phyloP scores from a whole-genome alignment of 345 rosid genomes.

The Firmiana major region DNA sequence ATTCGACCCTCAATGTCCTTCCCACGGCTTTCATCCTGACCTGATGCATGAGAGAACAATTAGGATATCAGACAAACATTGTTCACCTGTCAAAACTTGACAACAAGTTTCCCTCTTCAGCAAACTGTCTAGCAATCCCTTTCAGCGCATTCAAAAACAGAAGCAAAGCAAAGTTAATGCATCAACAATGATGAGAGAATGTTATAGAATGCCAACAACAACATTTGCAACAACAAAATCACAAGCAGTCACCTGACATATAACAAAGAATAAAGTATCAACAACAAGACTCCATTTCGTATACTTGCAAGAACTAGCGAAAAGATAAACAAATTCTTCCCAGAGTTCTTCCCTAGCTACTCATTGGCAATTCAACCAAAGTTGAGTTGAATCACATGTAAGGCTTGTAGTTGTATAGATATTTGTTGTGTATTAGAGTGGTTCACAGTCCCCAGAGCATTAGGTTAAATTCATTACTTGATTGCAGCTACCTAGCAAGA shows the following conservation, averaged over 20 bases:
- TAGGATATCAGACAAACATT: background rate
- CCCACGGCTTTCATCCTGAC: constrained; percentile 34
- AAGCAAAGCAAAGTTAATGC: background rate
- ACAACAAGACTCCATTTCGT: background rate
- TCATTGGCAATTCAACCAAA: background rate
- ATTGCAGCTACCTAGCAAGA: background rate
- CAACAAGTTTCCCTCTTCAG: background rate
- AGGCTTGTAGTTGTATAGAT: background rate
- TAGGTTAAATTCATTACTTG: background rate
- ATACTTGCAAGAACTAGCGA: background rate
- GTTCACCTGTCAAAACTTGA: background rate
- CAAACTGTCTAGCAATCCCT: background rate
- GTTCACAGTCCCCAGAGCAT: background rate
- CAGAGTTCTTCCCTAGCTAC: background rate
- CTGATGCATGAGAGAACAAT: constrained; percentile 28
- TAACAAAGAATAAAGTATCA: background rate
- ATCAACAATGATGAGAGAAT: background rate
- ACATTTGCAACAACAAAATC: background rate
- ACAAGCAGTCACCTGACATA: background rate
- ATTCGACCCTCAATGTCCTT: constrained; percentile 34
- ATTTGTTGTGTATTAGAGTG: background rate
- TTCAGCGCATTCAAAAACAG: background rate
- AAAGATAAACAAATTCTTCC: background rate
- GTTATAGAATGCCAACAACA: background rate
- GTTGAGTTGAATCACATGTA: background rate